A percentile compares a stretch with the other conserved stretches of the same genome.
Conservation (phyloP, 371 early-diverging fungal genomes). For the Zychaea mexicana region DNA sequence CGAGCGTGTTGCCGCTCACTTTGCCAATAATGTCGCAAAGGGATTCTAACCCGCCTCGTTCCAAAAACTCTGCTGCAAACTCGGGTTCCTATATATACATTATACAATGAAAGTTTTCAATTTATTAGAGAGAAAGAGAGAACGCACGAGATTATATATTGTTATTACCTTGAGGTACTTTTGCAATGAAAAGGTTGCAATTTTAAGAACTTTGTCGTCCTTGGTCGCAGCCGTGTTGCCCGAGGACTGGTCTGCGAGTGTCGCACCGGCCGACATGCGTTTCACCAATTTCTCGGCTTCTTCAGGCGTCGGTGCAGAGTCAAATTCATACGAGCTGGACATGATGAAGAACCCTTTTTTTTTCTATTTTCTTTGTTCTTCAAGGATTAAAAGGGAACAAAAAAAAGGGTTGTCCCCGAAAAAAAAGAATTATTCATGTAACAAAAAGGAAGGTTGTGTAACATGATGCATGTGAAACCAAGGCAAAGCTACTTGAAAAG, state of each 20-base stretch:
- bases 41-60: constrained; percentile 61
- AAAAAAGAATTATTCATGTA: neutral
- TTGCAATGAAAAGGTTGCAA: constrained; percentile 67
- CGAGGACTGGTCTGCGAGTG: constrained; percentile 19
- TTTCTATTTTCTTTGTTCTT: neutral
- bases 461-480: neutral
- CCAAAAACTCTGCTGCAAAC: constrained; percentile 73
- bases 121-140: no score
- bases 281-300: constrained; percentile 45
- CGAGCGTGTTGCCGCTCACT: constrained; percentile 68
- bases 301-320: constrained; percentile 37
- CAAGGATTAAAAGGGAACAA: neutral
- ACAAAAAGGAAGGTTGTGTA: neutral
- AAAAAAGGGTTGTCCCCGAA: constrained; percentile 3
- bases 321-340: constrained; percentile 29
- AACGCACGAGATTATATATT: no score
- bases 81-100: constrained; percentile 57
- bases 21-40: constrained; percentile 64
- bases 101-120: neutral
- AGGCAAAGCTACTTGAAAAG: neutral
- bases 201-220: constrained; percentile 62
- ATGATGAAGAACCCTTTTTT: constrained; percentile 7
- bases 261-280: constrained; percentile 39
- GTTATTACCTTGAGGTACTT: constrained; percentile 60
- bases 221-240: constrained; percentile 26